Percentiles rank a stretch among this genome's conserved stretches.
These are phyloP conservation scores for Lyophyllum decastes DNA, from an alignment of 768 basidiomycete species.

Conservation along the genomic window DNA sequence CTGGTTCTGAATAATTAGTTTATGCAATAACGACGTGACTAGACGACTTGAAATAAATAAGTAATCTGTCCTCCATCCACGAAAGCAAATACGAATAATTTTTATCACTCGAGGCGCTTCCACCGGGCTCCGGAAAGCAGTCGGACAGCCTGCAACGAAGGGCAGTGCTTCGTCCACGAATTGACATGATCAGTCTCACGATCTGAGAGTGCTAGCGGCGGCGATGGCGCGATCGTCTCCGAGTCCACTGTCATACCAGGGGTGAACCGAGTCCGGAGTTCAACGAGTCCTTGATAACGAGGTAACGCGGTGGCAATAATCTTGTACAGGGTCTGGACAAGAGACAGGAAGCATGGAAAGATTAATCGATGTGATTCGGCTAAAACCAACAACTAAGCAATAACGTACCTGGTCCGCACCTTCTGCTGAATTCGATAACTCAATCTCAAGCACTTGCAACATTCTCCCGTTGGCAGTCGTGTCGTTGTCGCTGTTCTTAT, in stretches of 20 bases:
- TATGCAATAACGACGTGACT: not conserved
- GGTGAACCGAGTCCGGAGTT: constrained; percentile 25
- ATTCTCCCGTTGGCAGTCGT: constrained; percentile 18
- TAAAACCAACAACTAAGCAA: not conserved
- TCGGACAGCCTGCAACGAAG: constrained; percentile 23
- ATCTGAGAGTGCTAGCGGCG: constrained; percentile 6
- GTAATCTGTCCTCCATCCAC: not conserved
- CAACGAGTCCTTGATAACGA: constrained; percentile 37
- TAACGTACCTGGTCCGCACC: constrained; percentile 35
- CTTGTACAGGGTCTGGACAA: constrained; percentile 37
- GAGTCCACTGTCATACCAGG: constrained; percentile 5
- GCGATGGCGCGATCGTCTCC: not conserved
- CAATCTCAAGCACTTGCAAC: constrained; percentile 29
- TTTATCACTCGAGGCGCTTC: constrained; percentile 1
- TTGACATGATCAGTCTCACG: constrained; percentile 18
- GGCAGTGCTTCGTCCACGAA: constrained; percentile 27
- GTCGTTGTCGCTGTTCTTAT: constrained; percentile 19
- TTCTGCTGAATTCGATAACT: constrained; percentile 24
- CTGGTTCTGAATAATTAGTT: not conserved
- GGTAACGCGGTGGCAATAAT: constrained; percentile 38
- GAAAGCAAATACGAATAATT: too few relatives aligned
- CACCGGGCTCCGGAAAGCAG: constrained; percentile 31
- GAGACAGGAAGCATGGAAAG: not conserved
- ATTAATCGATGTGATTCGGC: not conserved
- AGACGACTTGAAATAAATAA: not conserved